Conservation (phyloP, 305 asterid species). For the Fraxinus nigra region DNA sequence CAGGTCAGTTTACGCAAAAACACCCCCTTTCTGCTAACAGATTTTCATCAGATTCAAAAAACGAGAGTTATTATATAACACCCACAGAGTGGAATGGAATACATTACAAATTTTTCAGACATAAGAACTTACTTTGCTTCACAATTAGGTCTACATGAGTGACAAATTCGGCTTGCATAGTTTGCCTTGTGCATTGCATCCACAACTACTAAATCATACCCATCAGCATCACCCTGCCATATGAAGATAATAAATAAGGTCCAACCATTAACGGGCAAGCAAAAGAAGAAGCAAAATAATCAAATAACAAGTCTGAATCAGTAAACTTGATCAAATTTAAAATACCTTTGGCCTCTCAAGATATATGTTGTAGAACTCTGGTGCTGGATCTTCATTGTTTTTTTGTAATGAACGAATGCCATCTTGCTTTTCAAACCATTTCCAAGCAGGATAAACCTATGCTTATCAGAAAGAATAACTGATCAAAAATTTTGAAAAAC, state of each 20-base stretch:
- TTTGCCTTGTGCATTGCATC: constrained; percentile 99
- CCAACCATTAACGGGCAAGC: constrained; percentile 3
- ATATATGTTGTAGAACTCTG: constrained; percentile 96
- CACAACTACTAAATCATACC: constrained; percentile 93
- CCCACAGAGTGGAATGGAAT: background rate
- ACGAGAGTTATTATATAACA: background rate
- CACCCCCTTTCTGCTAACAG: background rate
- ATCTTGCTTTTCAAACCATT: constrained; percentile 98
- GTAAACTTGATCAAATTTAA: constrained; percentile 12
- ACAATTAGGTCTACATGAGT: constrained; percentile 96
- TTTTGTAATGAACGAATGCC: constrained; percentile 94
- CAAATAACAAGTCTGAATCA: constrained; percentile 1
- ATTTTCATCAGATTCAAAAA: background rate
- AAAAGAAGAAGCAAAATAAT: constrained; percentile 14
- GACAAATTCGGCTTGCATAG: constrained; percentile 98
- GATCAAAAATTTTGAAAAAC: background rate
- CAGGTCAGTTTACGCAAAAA: background rate
- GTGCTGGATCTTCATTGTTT: constrained; percentile 89
- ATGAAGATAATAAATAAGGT: constrained; percentile 18
- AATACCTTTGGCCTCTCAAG: constrained; percentile 98
- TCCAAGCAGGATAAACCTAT: constrained; percentile 99
- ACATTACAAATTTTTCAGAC: background rate
- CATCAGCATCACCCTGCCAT: constrained; percentile 98
- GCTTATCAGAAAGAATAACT: background rate
- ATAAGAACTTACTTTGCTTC: constrained; percentile 84